Evolutionary conservation across 1,139 yeast genomes (phyloP), one percentile per base, ranked within the genome.

Genomic region (Diutina ranongensis): DNA sequence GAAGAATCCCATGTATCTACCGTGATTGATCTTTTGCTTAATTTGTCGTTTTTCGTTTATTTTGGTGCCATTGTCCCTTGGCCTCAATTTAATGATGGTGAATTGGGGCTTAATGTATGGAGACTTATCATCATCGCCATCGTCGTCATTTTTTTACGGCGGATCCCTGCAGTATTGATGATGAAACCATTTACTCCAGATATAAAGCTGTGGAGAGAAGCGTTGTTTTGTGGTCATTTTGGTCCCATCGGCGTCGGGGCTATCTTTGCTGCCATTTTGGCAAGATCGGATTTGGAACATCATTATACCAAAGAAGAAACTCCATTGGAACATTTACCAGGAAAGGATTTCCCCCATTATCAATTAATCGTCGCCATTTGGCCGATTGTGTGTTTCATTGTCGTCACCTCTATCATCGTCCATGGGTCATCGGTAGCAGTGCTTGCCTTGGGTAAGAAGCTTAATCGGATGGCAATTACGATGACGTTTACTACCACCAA

Each of bases 201-300:
- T 61, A 78, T 92, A 41, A 80, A 86, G 55, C 79, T 92, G 33
- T 89, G 97, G 97, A 77, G 95, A 62, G 97, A 92, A 59, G 97
- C 97, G 0, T 59, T 92, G 7, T 88, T 92, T 58, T 89, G 95
- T 61, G 97, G 97, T 20, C 97, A 92, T 65, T 92, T 92, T 61
- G 98, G 98, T 44, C 98, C 98, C 9, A 87, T 92, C 59, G 98
- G 98, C 47, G 98, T 92, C 10, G 97, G 97, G 52, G 97, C 97
- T 1, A 76, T 92, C 19, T 92, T 86, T 64, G 95, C 95, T 19
- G 80, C 89, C 13, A 83, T 92, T 49, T 67, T 89, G 54, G 92
- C 96, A 1, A 74, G 94, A 53, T 77, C 79, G 16, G 92, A 85
- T 53, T 69, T 92, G 44, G 95, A 87, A 57, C 70, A 67, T 12